Base-by-base conservation (phyloP, 2,329 filamentous ascomycete species). In the Clonostachys sp. region DNA sequence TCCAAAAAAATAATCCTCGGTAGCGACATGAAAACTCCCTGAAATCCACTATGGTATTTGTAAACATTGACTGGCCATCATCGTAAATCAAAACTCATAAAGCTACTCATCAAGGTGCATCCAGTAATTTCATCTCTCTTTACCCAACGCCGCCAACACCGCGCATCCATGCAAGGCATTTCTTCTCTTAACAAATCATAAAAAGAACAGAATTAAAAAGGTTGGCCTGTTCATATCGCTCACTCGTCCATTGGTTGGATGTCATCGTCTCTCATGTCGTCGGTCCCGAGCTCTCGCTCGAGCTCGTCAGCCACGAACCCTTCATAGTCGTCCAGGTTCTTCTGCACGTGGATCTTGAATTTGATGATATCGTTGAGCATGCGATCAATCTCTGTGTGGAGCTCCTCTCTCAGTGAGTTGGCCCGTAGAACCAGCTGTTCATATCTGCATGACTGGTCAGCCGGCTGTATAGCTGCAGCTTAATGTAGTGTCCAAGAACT, bases 341-440 rank as follows among this genome's bases (percentile, higher is more conserved):
- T 91, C 67, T 99, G 94, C 45, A 99, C 78, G 61, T 97, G 91
- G 54, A 99, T 89, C 72, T 99, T 99, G 81, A 99, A 97, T 61
- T 95, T 91, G 72, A 97, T 95, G 52, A 96, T 87, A 62, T 97
- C 91, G 70, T 96, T 95, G 50, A 99, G 73, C 81, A 97, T 95
- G 58, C 85, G 86, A 71, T 96, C 94, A 58, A 96, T 89, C 65
- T 96, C 91, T 0, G 91, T 96, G 66, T 99, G 94, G n/a, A 99
- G 77, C 64, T 97, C 91, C 65, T 99, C 94, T n/a, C 94, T 83
- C 20, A 97, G 77, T 1, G 89, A 74, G 53, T 89, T 89, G 43
- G 89, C 89, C 34, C 84, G 82, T 47, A 95, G 80, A n/a, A 87
- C 90, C 43, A 97, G 73, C 63, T 96, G 91, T 62, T 97, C 92